Conservation (phyloP, 768 basidiomycete genomes). For the Suillus clintonianus region DNA sequence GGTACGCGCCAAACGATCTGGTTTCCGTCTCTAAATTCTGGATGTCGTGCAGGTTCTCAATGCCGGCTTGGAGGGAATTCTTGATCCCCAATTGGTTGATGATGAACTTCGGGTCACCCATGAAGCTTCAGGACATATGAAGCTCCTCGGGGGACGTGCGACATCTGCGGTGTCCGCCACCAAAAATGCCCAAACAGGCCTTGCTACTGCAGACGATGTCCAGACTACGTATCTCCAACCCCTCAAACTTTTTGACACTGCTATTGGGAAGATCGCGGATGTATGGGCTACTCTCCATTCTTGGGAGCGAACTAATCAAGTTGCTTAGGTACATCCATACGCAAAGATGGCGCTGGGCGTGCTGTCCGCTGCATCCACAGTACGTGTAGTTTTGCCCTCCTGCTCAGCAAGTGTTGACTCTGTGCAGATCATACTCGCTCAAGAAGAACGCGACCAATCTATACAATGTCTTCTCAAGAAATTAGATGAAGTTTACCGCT, state of each 20-base stretch:
- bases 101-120: not conserved
- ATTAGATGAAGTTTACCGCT: not conserved
- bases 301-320: not conserved
- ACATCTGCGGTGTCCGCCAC: not conserved
- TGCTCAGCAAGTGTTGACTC: not conserved
- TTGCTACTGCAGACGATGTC: not conserved
- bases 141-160: not conserved
- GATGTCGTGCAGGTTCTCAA: not conserved
- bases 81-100: not conserved
- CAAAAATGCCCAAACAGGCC: not conserved
- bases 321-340: conserved; percentile 6
- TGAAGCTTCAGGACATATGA: not conserved
- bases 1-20: not conserved
- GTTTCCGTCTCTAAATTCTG: not conserved
- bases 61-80: not conserved
- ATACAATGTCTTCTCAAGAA: not conserved
- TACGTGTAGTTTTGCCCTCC: not conserved
- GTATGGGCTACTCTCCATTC: not conserved
- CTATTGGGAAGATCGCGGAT: not conserved
- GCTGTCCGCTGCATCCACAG: conserved; percentile 1
- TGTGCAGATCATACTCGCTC: conserved; percentile 2
- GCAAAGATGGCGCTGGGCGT: conserved; percentile 5
- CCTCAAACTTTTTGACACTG: not conserved
- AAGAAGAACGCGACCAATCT: conserved; percentile 2
- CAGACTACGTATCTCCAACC: conserved; percentile 3